Base-by-base conservation (phyloP, 345 rosid genomes). In the Camelina laxa region DNA sequence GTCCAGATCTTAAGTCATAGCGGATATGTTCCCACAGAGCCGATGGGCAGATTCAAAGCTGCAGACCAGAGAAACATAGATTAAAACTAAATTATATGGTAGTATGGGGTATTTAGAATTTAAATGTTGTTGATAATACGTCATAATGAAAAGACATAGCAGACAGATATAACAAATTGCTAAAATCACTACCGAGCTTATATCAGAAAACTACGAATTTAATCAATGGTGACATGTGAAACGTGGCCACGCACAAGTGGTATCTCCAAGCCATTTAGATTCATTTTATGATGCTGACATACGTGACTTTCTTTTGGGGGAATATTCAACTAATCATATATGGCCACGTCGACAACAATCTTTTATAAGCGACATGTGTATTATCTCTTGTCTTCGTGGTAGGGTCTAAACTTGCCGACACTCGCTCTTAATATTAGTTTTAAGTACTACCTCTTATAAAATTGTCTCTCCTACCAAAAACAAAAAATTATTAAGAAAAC, bases 331-430 rank as follows among this genome's bases (percentile, higher is more conserved):
- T 24, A 69, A 69, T 53, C 30, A 69, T 7, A 38, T 6, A 27
- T 16, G 0, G 45, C 24, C 79, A 75, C 73, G 73, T 59, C 2
- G 16, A 10, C 17, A 50, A 27, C 12, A 24, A 47, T 36, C 22
- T 19, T 15, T 33, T 5, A 8, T n/a, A 60, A 4, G 0, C 38
- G 65, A 61, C 64, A 44, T 56, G 59, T 69, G 69, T 61, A 21
- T 44, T 69, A 61, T 69, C 57, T 69, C 64, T 5, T 53, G 63
- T 30, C 20, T 60, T 61, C 54, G 58, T 69, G 64, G 74, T 60
- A 21, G 79, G 79, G 20, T 67, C 54, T 11, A 38, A 49, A 49
- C 62, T 67, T 67, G 73, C 62, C 79, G 79, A 75, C 79, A 75
- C 73, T 65, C 3, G 3, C 9, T 49, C 49, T 17, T 62, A 20